Conservation (phyloP, 2,329 filamentous ascomycete genomes). For the Hymenoscyphus fraxineus region DNA sequence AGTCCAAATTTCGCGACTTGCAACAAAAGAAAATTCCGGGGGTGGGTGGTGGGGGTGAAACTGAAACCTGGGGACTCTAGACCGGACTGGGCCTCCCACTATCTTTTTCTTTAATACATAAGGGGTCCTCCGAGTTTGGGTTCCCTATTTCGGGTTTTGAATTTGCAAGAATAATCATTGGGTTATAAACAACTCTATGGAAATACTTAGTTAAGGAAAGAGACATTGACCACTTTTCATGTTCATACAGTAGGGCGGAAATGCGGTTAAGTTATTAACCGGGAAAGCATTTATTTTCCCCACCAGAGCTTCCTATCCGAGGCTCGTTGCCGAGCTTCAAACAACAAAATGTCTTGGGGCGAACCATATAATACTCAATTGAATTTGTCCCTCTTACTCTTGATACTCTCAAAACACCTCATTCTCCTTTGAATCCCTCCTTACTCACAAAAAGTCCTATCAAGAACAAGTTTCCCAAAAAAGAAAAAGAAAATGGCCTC, state of each 20-base stretch:
- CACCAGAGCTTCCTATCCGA: constrained; percentile 3
- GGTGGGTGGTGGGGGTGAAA: background rate
- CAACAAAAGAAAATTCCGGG: background rate
- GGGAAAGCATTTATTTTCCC: background rate
- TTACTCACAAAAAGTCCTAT: background rate
- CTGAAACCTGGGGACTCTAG: background rate
- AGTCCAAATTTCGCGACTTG: background rate
- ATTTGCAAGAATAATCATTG: no score
- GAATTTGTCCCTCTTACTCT: background rate
- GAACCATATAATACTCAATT: background rate
- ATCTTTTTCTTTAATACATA: no score
- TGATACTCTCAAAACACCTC: background rate
- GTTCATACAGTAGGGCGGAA: no score
- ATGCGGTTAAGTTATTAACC: background rate
- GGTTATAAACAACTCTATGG: no score
- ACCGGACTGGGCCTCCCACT: no score
- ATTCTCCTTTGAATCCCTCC: background rate
- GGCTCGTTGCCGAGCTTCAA: background rate
- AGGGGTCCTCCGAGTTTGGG: no score
- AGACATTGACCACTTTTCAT: no score
- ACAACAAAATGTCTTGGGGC: background rate
- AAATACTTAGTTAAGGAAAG: no score
- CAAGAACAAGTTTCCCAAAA: constrained; percentile 10
- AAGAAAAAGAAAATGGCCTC: constrained; percentile 23
- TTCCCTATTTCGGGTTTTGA: background rate